phyloP scores from a whole-genome alignment of 352 stramenopile species.

The Thalassiosira hispida region DNA sequence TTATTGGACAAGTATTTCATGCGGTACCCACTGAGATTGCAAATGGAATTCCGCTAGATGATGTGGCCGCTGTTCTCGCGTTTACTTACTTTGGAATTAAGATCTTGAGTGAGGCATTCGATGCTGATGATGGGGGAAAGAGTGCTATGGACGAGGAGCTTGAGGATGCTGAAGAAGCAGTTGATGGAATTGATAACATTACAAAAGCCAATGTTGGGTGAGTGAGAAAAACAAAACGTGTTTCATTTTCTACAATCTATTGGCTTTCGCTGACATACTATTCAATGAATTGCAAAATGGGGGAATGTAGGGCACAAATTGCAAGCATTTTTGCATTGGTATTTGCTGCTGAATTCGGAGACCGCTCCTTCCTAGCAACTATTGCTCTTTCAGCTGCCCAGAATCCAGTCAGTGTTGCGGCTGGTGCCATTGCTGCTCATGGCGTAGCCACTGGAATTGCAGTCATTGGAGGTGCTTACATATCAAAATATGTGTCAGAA shows the following conservation, averaged over 20 bases:
- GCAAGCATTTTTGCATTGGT: conserved; percentile 87
- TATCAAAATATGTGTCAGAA: conserved; percentile 89
- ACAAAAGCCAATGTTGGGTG: conserved; percentile 53
- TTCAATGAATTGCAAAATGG: neutral
- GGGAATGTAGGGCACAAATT: conserved; percentile 69
- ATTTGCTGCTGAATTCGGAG: conserved; percentile 89
- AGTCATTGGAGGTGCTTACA: conserved; percentile 72
- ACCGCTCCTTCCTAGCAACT: conserved; percentile 88
- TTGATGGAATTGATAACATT: conserved; percentile 62
- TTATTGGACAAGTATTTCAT: conserved; percentile 93
- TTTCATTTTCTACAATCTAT: neutral
- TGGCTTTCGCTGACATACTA: no score
- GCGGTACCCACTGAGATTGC: conserved; percentile 80
- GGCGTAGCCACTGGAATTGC: conserved; percentile 83
- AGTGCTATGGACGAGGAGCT: conserved; percentile 84
- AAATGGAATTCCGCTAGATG: conserved; percentile 85
- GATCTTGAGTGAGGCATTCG: conserved; percentile 84
- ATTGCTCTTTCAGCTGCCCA: conserved; percentile 88
- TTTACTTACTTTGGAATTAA: conserved; percentile 90
- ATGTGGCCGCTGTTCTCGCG: conserved; percentile 85
- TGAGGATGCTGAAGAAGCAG: conserved; percentile 77
- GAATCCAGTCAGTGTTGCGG: conserved; percentile 85
- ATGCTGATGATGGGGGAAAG: conserved; percentile 65
- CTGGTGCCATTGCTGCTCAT: conserved; percentile 86
- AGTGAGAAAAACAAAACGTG: conserved; percentile 37